Percentiles rank a stretch among this genome's conserved stretches.
Evolutionary conservation across 345 rosid genomes (phyloP).

Genomic region (Corymbia maculata): DNA sequence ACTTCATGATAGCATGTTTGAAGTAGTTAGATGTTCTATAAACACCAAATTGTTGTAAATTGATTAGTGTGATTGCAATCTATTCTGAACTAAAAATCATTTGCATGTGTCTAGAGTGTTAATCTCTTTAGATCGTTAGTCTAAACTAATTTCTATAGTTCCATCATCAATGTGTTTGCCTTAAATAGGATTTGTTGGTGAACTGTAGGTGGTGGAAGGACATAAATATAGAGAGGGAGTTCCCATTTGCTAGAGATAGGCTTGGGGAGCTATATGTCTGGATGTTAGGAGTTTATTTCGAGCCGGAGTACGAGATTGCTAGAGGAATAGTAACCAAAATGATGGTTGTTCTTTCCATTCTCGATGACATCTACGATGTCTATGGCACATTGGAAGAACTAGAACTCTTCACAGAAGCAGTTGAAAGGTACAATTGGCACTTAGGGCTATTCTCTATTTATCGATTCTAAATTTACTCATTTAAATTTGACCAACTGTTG

Average conservation of each 20-base stretch:
- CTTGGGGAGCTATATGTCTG: not conserved
- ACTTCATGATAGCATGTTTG: not conserved
- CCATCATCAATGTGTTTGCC: not conserved
- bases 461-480: not conserved
- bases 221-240: not conserved
- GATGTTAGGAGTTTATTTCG: not conserved
- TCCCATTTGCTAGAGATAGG: not conserved
- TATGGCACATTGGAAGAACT: constrained; percentile 24
- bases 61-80: not conserved
- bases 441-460: not conserved
- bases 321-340: constrained; percentile 11
- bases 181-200: not conserved
- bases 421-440: constrained; percentile 1
- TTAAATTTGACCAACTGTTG: not conserved
- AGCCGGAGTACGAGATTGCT: not conserved
- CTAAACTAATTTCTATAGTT: not conserved
- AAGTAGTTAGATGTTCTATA: not conserved
- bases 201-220: not conserved
- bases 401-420: constrained; percentile 3
- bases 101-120: not conserved
- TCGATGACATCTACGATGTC: constrained; percentile 13
- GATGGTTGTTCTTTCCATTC: not conserved
- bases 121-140: not conserved
- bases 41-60: not conserved
- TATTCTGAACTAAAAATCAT: not conserved